Conservation (phyloP, 2,329 filamentous ascomycete genomes). For the Ophiostoma ulmi region DNA sequence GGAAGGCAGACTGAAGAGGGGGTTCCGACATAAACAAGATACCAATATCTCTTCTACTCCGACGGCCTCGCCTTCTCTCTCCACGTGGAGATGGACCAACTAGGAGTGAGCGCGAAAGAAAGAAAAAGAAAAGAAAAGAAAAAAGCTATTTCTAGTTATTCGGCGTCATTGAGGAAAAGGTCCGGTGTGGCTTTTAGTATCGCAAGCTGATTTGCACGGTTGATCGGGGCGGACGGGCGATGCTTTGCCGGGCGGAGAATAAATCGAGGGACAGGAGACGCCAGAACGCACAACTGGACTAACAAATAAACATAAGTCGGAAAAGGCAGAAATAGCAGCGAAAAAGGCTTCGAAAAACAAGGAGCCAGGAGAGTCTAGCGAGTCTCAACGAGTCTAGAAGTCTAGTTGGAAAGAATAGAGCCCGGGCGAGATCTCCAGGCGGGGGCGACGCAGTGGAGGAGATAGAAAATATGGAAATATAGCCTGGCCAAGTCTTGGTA, state of each 20-base stretch:
- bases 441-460: background rate
- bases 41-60: background rate
- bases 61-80: background rate
- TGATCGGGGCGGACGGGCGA: background rate
- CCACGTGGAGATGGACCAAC: slow-evolving; percentile 14
- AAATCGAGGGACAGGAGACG: background rate
- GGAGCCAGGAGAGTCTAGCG: background rate
- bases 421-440: background rate
- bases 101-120: background rate
- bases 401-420: background rate
- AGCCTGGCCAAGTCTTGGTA: background rate
- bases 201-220: background rate
- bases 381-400: background rate
- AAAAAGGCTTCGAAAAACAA: background rate
- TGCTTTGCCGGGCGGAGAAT: slow-evolving; percentile 4
- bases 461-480: background rate
- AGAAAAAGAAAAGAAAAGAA: background rate
- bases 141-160: background rate
- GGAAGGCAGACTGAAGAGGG: background rate
- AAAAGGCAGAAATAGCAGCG: background rate
- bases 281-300: background rate
- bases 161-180: background rate
- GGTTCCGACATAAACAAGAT: background rate
- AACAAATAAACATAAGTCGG: too few species aligned
- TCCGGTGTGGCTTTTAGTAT: background rate